Evolutionary conservation across 2,329 filamentous ascomycete genomes (phyloP), one percentile per base, ranked within the genome.

Genomic region (Ramularia endophylla): DNA sequence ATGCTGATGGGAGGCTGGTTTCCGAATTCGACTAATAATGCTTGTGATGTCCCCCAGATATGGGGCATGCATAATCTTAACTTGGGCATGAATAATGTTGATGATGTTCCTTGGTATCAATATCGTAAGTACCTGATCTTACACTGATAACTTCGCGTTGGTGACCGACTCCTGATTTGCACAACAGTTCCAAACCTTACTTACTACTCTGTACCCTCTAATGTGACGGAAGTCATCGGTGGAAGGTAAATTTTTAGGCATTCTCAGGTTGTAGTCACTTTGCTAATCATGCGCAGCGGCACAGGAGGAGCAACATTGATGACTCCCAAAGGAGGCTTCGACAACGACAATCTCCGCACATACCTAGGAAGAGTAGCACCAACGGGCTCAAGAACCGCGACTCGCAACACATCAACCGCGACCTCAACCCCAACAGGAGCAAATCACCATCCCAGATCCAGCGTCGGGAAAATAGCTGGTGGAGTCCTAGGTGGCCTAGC

Each of bases 1-100:
- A 61, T 83, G 17, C 68, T 83, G 34, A 74, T 81, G 27, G 79
- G 80, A 16, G 80, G 80, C 13, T 71, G 68, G 33, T 78, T 80
- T 45, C 72, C 77, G 9, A 51, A 82, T 53, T 64, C 64, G n/a
- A 65, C 67, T 1, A 61, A 63, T 9, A 65, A 29, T 49, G 27
- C 16, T 13, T 79, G 75, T 50, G 75, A 78, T 50, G 60, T 57
- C 19, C 61, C 65, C 1, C 54, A 58, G 5, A 62, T 69, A 20
- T 75, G 68, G 65, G 74, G 68, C 7, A 67, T 67, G 6, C 75
- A 78, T 55, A 72, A 73, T 47, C 51, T 72, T 12, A 68, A 76
- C 51, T 60, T 75, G 17, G 69, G 72, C 29, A 57, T 68, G 31
- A 65, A 69, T 25, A 70, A 71, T 50, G 50, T 59, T 2, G 60